Conservation (phyloP, 2,329 filamentous ascomycete genomes). For the Pseudogymnoascus sp. region DNA sequence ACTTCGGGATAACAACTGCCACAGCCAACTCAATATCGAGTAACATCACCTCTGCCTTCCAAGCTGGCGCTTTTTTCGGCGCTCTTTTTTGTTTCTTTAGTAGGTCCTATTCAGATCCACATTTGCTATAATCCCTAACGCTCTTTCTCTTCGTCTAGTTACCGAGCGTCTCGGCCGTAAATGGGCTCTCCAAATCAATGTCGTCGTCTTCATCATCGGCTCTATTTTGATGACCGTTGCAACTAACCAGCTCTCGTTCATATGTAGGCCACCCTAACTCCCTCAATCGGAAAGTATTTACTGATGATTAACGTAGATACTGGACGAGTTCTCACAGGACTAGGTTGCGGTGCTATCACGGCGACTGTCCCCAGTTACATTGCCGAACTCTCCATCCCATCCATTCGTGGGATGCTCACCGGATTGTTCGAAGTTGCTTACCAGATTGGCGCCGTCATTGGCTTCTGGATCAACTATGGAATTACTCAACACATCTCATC, state of each 20-base stretch:
- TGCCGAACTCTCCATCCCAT: conserved; percentile 27
- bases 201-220: conserved; percentile 39
- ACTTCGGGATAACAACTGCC: conserved; percentile 34
- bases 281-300: background rate
- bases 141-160: conserved; percentile 21
- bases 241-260: conserved; percentile 34
- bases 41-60: conserved; percentile 32
- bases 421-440: conserved; percentile 27
- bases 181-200: conserved; percentile 41
- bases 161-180: conserved; percentile 45
- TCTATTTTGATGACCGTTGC: conserved; percentile 38
- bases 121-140: background rate
- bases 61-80: conserved; percentile 47
- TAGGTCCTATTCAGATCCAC: conserved; percentile 13
- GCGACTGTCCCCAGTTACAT: conserved; percentile 31
- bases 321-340: conserved; percentile 30
- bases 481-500: conserved; percentile 25
- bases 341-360: conserved; percentile 29
- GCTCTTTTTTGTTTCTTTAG: conserved; percentile 41
- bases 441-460: conserved; percentile 29
- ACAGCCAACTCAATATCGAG: conserved; percentile 35
- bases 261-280: conserved; percentile 35
- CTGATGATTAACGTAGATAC: conserved; percentile 21
- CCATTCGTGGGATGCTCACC: conserved; percentile 30
- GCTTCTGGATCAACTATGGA: conserved; percentile 33